Conservation (phyloP, 331 rosid species). For the Prunus yedoensis region DNA sequence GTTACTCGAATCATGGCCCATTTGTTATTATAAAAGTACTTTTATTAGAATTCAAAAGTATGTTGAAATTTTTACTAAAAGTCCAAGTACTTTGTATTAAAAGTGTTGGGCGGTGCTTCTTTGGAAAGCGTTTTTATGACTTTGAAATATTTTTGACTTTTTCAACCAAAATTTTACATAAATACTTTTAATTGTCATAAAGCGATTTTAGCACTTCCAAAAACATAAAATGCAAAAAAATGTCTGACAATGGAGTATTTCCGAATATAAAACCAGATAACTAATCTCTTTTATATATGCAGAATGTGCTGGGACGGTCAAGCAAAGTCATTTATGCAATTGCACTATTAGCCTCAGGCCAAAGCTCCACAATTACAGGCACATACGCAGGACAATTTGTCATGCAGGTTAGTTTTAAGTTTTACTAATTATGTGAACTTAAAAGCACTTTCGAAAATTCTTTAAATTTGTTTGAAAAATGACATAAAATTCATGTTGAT, state of each 20-base stretch:
- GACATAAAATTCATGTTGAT: not conserved
- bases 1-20: no score
- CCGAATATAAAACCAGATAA: not conserved
- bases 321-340: conserved; percentile 53
- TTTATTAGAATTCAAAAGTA: no score
- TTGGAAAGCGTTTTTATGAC: no score
- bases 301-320: conserved; percentile 59
- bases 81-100: no score
- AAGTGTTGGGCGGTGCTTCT: no score
- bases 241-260: not conserved
- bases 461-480: not conserved
- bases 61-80: no score
- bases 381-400: conserved; percentile 55
- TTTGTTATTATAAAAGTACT: no score
- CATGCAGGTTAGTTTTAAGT: conserved; percentile 28
- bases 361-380: conserved; percentile 82
- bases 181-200: no score
- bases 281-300: not conserved
- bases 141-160: no score
- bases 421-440: not conserved
- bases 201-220: no score
- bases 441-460: not conserved
- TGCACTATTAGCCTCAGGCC: conserved; percentile 72
- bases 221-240: not conserved
- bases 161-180: no score